phyloP scores from a whole-genome alignment of 2,329 filamentous ascomycete genomes.

The Verticillium nonalfalfae region DNA sequence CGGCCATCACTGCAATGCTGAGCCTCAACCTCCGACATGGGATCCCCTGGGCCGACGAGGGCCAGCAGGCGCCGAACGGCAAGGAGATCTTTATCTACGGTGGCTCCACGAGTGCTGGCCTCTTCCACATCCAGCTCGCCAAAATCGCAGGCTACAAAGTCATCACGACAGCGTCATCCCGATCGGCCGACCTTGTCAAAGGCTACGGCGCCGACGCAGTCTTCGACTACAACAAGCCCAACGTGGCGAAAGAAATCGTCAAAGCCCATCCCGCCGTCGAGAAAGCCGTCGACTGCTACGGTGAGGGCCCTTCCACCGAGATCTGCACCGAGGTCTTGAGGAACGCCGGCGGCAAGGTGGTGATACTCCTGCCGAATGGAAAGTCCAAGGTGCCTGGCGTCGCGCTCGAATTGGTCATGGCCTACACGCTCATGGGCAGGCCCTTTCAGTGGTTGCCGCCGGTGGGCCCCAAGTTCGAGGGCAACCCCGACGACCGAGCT shows the following conservation, averaged over 20 bases:
- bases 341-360: constrained; percentile 19
- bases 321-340: constrained; percentile 18
- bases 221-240: constrained; percentile 21
- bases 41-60: not conserved
- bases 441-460: constrained; percentile 19
- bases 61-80: constrained; percentile 14
- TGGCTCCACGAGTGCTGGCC: constrained; percentile 44
- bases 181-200: constrained; percentile 26
- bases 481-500: constrained; percentile 15
- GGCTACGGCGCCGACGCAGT: constrained; percentile 20
- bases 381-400: constrained; percentile 14
- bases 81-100: constrained; percentile 31
- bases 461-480: constrained; percentile 20
- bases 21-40: constrained; percentile 9
- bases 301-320: constrained; percentile 19
- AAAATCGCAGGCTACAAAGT: constrained; percentile 25
- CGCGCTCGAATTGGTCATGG: constrained; percentile 15
- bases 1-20: constrained; percentile 29
- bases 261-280: constrained; percentile 17
- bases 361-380: constrained; percentile 16
- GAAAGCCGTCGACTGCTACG: constrained; percentile 22
- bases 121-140: constrained; percentile 34
- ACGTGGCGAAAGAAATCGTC: constrained; percentile 16
- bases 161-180: constrained; percentile 22
- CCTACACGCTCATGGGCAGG: constrained; percentile 16